These are phyloP conservation scores for Epithele typhae DNA, from an alignment of 768 basidiomycete genomes.

Conservation along the genomic window DNA sequence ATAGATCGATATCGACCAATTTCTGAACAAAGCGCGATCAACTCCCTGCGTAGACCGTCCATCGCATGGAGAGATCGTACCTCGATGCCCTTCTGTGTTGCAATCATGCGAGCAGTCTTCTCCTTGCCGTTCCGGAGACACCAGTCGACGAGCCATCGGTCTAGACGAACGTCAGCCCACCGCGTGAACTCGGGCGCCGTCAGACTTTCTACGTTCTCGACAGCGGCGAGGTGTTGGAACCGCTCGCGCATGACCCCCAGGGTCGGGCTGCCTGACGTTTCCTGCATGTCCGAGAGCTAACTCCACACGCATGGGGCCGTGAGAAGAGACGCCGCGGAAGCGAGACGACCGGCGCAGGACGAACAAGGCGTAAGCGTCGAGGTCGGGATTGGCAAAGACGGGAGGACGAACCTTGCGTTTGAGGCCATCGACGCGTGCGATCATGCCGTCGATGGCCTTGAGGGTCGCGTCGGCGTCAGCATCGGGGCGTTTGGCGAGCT, in stretches of 20 bases:
- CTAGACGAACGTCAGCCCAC: constrained; percentile 78
- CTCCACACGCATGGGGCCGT: neutral
- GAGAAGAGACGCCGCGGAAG: too few species aligned
- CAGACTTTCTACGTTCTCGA: constrained; percentile 53
- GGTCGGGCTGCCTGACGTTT: constrained; percentile 47
- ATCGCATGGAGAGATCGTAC: constrained; percentile 32
- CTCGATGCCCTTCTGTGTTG: constrained; percentile 75
- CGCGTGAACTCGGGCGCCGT: constrained; percentile 56
- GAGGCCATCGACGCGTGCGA: constrained; percentile 67
- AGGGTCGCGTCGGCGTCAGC: constrained; percentile 37
- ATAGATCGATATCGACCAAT: constrained; percentile 88
- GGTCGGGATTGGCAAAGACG: too few species aligned
- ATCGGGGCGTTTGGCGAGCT: constrained; percentile 47
- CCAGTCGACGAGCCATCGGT: constrained; percentile 94
- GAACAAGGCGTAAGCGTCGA: too few species aligned
- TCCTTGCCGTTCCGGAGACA: constrained; percentile 75
- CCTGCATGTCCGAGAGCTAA: constrained; percentile 49
- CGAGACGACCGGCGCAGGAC: too few species aligned
- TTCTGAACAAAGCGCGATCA: constrained; percentile 41
- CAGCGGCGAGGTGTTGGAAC: constrained; percentile 59
- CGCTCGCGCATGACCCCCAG: constrained; percentile 74
- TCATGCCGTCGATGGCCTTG: constrained; percentile 70
- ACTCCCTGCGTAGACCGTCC: neutral
- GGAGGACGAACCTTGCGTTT: constrained; percentile 74
- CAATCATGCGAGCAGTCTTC: constrained; percentile 71